phyloP scores from a whole-genome alignment of 495 filamentous ascomycete species.

The Neurospora sp. region DNA sequence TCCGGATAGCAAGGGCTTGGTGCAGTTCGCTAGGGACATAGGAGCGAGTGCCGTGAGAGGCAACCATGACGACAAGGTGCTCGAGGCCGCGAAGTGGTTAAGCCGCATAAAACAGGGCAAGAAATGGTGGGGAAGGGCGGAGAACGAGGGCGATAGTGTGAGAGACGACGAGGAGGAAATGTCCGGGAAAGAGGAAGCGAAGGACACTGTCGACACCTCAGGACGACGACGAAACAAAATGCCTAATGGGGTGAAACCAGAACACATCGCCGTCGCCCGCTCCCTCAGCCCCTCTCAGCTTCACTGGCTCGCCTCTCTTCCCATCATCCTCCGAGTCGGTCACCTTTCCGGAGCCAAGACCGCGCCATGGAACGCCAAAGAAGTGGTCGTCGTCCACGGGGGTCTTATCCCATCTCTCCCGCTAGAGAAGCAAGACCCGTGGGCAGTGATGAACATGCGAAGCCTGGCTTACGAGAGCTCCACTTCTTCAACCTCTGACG shows the following conservation, averaged over 20 bases:
- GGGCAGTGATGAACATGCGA: constrained; percentile 85
- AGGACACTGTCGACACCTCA: not conserved
- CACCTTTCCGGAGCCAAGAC: constrained; percentile 29
- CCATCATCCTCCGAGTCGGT: constrained; percentile 65
- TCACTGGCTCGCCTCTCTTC: constrained; percentile 59
- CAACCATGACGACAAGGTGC: constrained; percentile 83
- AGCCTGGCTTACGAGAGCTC: constrained; percentile 39
- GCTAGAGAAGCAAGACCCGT: constrained; percentile 66
- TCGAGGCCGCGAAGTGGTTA: constrained; percentile 22
- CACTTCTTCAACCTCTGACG: not conserved
- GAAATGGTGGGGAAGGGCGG: not conserved
- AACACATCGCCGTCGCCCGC: constrained; percentile 22
- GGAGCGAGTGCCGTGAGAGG: constrained; percentile 75
- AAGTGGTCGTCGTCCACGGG: constrained; percentile 71
- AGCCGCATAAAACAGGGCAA: not conserved
- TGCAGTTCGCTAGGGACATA: constrained; percentile 59
- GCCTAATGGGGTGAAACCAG: constrained; percentile 12
- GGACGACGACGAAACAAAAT: constrained; percentile 14
- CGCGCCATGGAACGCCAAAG: constrained; percentile 35
- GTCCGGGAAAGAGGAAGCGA: constrained; percentile 1
- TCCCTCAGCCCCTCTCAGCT: constrained; percentile 42
- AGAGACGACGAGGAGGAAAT: constrained; percentile 9
- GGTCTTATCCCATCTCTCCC: constrained; percentile 67
- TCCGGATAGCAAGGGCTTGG: constrained; percentile 69
- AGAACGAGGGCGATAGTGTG: not conserved